Conservation (phyloP, 495 filamentous ascomycete species). For the Pseudoneurospora amorphoporcata region DNA sequence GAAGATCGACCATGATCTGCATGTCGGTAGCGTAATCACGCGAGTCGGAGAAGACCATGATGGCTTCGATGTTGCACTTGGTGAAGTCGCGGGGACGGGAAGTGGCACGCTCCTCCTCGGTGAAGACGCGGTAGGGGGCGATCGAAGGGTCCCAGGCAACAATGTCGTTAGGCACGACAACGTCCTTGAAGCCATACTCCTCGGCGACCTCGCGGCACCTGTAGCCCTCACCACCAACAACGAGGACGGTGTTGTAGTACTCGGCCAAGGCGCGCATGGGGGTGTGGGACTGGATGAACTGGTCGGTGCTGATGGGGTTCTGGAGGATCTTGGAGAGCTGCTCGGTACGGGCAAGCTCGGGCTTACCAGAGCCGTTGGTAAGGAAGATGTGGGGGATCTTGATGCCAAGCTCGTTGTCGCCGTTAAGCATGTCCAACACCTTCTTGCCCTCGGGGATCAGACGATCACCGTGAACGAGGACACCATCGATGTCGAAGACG, state of each 20-base stretch:
- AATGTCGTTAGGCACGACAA: slow-evolving; percentile 58
- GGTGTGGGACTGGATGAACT: slow-evolving; percentile 60
- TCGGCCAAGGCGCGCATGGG: slow-evolving; percentile 57
- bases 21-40: slow-evolving; percentile 77
- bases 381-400: slow-evolving; percentile 64
- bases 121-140: slow-evolving; percentile 54
- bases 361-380: slow-evolving; percentile 57
- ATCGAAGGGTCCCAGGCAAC: slow-evolving; percentile 50
- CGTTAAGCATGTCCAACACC: slow-evolving; percentile 54
- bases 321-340: slow-evolving; percentile 50
- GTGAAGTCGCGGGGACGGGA: slow-evolving; percentile 53
- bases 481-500: slow-evolving; percentile 58
- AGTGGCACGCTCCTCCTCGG: slow-evolving; percentile 45
- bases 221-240: slow-evolving; percentile 57
- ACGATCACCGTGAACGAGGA: slow-evolving; percentile 54
- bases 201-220: slow-evolving; percentile 57
- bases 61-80: slow-evolving; percentile 66
- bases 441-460: slow-evolving; percentile 50
- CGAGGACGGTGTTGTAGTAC: slow-evolving; percentile 55
- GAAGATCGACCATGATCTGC: slow-evolving; percentile 75
- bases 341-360: slow-evolving; percentile 44
- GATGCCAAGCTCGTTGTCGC: slow-evolving; percentile 57
- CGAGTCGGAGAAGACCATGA: slow-evolving; percentile 74
- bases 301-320: slow-evolving; percentile 48
- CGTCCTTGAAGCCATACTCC: slow-evolving; percentile 55